phyloP scores from a whole-genome alignment of 192 early-diverging fungal species.

The Coemansia umbellata region DNA sequence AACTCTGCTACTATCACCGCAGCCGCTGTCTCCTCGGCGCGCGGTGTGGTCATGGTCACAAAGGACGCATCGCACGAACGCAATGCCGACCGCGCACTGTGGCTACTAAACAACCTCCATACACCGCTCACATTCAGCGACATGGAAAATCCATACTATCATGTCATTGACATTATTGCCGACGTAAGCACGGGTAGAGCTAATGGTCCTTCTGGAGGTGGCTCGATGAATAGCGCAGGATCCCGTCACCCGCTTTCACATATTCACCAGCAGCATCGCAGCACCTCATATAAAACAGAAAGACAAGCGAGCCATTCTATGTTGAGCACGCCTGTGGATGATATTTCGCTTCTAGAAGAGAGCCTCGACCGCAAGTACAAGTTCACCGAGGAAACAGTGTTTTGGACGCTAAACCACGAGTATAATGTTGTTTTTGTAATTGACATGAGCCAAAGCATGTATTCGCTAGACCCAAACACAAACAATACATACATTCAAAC shows the following conservation, averaged over 20 bases:
- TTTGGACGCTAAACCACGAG: constrained; percentile 37
- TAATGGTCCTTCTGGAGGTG: neutral
- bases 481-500: constrained; percentile 43
- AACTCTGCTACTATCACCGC: neutral
- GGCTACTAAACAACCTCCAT: constrained; percentile 46
- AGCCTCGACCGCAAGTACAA: constrained; percentile 45
- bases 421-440: constrained; percentile 53
- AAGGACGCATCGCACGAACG: constrained; percentile 27
- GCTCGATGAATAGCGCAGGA: neutral
- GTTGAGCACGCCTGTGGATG: constrained; percentile 5
- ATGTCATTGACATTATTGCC: constrained; percentile 31
- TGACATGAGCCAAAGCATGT: constrained; percentile 56
- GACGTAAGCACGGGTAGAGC: neutral
- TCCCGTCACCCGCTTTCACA: constrained; percentile 11
- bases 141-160: constrained; percentile 29
- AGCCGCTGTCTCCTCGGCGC: constrained; percentile 13
- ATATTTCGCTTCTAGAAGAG: constrained; percentile 21
- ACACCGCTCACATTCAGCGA: constrained; percentile 38
- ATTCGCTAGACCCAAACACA: constrained; percentile 48
- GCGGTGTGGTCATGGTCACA: constrained; percentile 29
- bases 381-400: constrained; percentile 49
- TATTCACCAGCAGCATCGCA: constrained; percentile 10
- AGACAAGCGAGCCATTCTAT: constrained; percentile 1
- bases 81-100: constrained; percentile 39
- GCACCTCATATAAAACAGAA: constrained; percentile 10